Evolutionary conservation across 257 asterid genomes (phyloP), one percentile per base, ranked within the genome.

Genomic region (Solanum virginianum): DNA sequence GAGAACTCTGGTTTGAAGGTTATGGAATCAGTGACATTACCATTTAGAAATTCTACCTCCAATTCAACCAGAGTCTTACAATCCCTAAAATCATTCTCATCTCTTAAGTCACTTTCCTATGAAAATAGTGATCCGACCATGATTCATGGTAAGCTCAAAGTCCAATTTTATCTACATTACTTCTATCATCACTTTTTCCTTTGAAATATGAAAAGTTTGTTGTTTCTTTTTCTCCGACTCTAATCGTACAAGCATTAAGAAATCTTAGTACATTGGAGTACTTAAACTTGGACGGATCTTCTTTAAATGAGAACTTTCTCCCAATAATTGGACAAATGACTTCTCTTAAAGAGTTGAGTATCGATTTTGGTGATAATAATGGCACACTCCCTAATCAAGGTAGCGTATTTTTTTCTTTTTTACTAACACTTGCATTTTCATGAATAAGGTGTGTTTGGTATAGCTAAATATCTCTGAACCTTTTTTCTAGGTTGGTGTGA

Each of bases 111-210:
- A 4, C 36, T 71, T 20, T 10, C 10, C 20, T 43, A 43, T 43
- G 0, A 0, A 1, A 0, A 11, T 10, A 43, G 6, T 43, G 8
- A 71, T 71, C 56, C 36, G 2, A 4, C 18, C 11, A 6, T 20
- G 3, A 20, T 53, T 71, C 11, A 43, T 32, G 36, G 4, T 32
- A 32, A 32, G 4, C 80, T 71, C 29, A 15, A 14, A 5, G 15
- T 14, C 57, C 5, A 14, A 5, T 5, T 5, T 53, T 53, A 6
- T 53, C 16, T 14, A 16, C 0, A 7, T 53, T 53, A 53, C 6
- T 53, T 55, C 0, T 8, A 56, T 17, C 8, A 6, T 15, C 57
- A 13, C 57, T 14, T 53, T 53, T 53, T 53, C 3, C 15, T 53
- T 55, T 55, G 60, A 8, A 51, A 51, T 7, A 17, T 55, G 60